Conservation (phyloP, 2,329 filamentous ascomycete species). For the Diaporthe eres region DNA sequence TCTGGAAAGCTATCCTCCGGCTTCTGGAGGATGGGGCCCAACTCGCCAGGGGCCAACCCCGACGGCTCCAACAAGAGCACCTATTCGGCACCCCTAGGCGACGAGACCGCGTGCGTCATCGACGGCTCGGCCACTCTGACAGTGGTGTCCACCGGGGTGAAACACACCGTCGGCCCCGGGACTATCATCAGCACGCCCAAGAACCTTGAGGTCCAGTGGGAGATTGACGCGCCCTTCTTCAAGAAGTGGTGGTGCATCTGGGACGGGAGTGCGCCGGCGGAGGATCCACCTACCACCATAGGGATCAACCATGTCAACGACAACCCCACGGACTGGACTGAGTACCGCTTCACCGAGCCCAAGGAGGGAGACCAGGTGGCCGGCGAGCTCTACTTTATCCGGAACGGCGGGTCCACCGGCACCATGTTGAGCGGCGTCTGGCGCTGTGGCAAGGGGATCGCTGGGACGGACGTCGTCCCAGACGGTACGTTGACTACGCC, state of each 20-base stretch:
- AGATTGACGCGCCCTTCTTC: constrained; percentile 35
- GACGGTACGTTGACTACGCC: background rate
- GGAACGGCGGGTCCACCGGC: constrained; percentile 19
- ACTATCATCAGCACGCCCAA: constrained; percentile 25
- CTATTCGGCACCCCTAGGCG: constrained; percentile 25
- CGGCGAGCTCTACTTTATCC: constrained; percentile 5
- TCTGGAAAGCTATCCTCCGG: background rate
- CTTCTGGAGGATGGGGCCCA: background rate
- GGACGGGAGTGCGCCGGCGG: constrained; percentile 1
- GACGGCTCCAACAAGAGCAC: background rate
- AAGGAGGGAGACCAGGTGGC: background rate
- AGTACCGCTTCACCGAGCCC: constrained; percentile 1
- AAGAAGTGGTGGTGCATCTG: constrained; percentile 38
- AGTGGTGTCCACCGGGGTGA: constrained; percentile 22
- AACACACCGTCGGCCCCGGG: constrained; percentile 1
- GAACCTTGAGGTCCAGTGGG: constrained; percentile 34
- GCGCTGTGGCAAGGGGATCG: constrained; percentile 33
- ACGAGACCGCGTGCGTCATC: constrained; percentile 33
- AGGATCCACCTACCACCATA: background rate
- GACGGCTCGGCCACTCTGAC: constrained; percentile 32
- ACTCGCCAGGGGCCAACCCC: background rate
- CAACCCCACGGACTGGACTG: background rate
- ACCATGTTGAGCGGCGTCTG: constrained; percentile 28
- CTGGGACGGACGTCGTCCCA: constrained; percentile 18
- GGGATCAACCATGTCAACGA: background rate